Evolutionary conservation across 2,329 filamentous ascomycete genomes (phyloP).

Genomic region (Fusarium clavum): DNA sequence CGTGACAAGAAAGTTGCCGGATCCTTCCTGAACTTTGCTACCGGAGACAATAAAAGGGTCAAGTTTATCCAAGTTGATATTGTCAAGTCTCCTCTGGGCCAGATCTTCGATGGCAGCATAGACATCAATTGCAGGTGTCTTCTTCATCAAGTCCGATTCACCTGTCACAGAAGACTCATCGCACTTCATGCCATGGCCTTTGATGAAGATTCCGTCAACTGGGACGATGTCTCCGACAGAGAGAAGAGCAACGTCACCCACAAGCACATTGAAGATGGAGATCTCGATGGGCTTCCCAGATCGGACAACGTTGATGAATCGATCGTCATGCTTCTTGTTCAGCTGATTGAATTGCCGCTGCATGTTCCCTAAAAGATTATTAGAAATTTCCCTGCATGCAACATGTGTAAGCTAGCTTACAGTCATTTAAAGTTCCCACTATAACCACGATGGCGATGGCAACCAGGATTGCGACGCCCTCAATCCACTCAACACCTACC

Average conservation of each 20-base stretch:
- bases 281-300: conserved; percentile 73
- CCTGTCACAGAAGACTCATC: conserved; percentile 81
- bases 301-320: conserved; percentile 73
- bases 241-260: conserved; percentile 76
- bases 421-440: conserved; percentile 73
- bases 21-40: conserved; percentile 65
- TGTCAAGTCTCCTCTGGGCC: conserved; percentile 49
- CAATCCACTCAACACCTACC: conserved; percentile 74
- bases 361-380: conserved; percentile 74
- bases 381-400: conserved; percentile 49
- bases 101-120: conserved; percentile 63
- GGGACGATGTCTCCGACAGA: conserved; percentile 77
- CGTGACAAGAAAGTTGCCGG: conserved; percentile 66
- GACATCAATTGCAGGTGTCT: conserved; percentile 69
- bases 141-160: conserved; percentile 78
- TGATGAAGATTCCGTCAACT: conserved; percentile 76
- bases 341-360: conserved; percentile 73
- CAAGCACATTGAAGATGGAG: conserved; percentile 73
- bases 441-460: conserved; percentile 70
- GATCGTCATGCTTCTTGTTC: conserved; percentile 71
- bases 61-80: conserved; percentile 55
- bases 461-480: conserved; percentile 74
- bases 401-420: conserved; percentile 54
- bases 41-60: conserved; percentile 75
- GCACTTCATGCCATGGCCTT: conserved; percentile 65